Conservation (phyloP, 2,329 filamentous ascomycete genomes). For the Tolypocladium sp. region DNA sequence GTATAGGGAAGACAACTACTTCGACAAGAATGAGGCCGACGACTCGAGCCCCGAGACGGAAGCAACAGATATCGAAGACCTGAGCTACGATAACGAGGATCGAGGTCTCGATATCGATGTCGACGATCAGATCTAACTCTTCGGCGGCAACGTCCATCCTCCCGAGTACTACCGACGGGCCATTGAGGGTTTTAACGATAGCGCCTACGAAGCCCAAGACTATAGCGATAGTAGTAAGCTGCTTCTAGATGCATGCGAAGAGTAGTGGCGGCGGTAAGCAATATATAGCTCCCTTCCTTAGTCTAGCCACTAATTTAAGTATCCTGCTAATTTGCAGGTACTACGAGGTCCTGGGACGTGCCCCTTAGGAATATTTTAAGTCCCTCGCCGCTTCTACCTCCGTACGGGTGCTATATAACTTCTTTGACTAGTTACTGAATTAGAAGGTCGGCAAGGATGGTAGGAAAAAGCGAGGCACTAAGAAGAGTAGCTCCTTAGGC, state of each 20-base stretch:
- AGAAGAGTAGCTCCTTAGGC: no score
- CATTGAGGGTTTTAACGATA: conserved; percentile 5
- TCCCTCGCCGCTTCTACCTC: no score
- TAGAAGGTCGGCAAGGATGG: no score
- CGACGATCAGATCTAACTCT: conserved; percentile 7
- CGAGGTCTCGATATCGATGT: no score
- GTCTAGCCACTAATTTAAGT: neutral
- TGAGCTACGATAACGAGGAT: no score
- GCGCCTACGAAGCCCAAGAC: conserved; percentile 4
- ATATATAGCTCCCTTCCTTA: conserved; percentile 2
- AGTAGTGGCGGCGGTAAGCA: conserved; percentile 5
- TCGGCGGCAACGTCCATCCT: conserved; percentile 8
- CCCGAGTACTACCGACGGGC: conserved; percentile 8
- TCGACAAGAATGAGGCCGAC: neutral
- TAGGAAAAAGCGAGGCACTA: no score
- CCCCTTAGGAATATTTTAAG: no score
- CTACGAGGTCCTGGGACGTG: no score
- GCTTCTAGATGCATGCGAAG: conserved; percentile 4
- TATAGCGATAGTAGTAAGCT: conserved; percentile 4
- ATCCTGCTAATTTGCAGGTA: conserved; percentile 6
- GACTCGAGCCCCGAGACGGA: no score
- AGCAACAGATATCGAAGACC: neutral
- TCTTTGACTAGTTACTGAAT: no score
- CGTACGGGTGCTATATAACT: no score
- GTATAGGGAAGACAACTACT: neutral